Base-by-base conservation (phyloP, 2,329 filamentous ascomycete species). In the Amesomyces nigricolor region DNA sequence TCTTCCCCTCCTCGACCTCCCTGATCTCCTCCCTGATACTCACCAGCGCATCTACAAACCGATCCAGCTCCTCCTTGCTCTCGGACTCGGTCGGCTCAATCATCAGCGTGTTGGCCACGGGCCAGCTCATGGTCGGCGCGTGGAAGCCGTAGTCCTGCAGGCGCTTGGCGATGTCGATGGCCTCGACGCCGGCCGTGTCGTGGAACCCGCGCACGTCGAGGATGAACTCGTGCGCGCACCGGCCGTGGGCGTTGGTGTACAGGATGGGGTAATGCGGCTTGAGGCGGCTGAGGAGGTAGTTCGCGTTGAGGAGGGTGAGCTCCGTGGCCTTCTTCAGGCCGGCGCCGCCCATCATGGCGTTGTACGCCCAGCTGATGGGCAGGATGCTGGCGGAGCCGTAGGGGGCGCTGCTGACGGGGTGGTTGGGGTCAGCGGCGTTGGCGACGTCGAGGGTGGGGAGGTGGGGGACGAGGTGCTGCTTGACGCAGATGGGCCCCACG, bases 111-210 rank as follows among this genome's bases (percentile, higher is more conserved):
- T 95, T 95, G 51, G 89, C 82, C 2, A 97, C 91, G 1, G 92
- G 92, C 89, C 89, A 96, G 69, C 86, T 91, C 92, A 97, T 96
- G 51, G 92, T 97, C 0, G 92, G 92, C 1, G 91, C 89, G 72
- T 97, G 92, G 82, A 97, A 97, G 42, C 92, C 92, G 69, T 95
- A 97, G 70, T 97, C 92, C 73, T 96, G 91, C 17, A 97, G 83
- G 60, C 92, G 89, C 79, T 97, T 97, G 67, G 92, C 92, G 62
- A 97, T 88, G 68, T 97, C 92, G 64, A 96, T 94, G 30, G 88
- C 92, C 73, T 96, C 91, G 64, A 97, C 76, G 26, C 89, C 90
- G 6, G 87, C 83, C 0, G 84, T 83, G 52, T 91, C 87, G 68
- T 89, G 88, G 78, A 96, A 96, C 22, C 83, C 81, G 19, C 92